Conservation (phyloP, 768 basidiomycete genomes). For the Leccinum uliginosum region DNA sequence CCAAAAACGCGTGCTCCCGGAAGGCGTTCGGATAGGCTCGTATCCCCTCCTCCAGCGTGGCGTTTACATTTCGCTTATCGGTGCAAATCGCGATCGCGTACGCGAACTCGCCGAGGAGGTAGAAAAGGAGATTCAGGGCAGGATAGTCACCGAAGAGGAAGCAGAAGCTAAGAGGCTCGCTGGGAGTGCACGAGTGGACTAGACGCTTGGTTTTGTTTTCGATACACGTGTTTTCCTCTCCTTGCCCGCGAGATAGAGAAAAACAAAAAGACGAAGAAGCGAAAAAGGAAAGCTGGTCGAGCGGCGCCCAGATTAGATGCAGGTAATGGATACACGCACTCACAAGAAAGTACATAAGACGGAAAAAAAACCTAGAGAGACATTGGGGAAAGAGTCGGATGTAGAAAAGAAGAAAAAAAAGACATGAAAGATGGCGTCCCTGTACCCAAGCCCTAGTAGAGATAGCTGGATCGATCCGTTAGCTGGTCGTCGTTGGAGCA, state of each 20-base stretch:
- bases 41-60: conserved; percentile 60
- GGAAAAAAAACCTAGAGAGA: background rate
- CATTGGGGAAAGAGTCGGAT: background rate
- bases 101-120: conserved; percentile 60
- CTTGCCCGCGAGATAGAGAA: background rate
- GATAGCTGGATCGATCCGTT: background rate
- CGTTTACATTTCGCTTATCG: conserved; percentile 64
- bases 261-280: background rate
- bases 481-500: background rate
- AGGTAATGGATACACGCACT: background rate
- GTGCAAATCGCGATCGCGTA: conserved; percentile 42
- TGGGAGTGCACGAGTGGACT: background rate
- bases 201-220: background rate
- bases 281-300: background rate
- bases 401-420: background rate
- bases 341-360: background rate
- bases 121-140: conserved; percentile 52
- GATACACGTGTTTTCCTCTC: background rate
- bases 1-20: conserved; percentile 64
- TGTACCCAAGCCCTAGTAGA: background rate
- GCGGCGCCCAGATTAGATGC: background rate
- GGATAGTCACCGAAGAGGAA: conserved; percentile 62
- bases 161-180: conserved; percentile 45
- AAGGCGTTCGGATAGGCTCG: conserved; percentile 79
- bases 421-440: background rate